Percentiles rank a stretch among this genome's conserved stretches.
Evolutionary conservation across 768 basidiomycete genomes (phyloP).

Genomic region (Aureoboletus auriporus): DNA sequence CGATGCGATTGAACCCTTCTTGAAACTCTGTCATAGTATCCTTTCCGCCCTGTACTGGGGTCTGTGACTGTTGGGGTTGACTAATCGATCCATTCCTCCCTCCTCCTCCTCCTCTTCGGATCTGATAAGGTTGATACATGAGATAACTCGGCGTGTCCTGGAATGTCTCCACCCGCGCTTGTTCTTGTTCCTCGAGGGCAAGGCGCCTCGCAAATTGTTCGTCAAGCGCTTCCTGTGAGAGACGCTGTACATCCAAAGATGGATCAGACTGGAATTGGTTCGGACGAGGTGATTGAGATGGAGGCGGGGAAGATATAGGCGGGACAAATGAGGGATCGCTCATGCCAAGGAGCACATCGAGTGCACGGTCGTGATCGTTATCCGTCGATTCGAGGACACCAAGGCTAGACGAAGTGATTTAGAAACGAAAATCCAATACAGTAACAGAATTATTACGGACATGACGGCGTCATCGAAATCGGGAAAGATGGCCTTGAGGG

Average conservation of each 20-base stretch:
- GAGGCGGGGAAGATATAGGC: slow-evolving; percentile 13
- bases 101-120: slow-evolving; percentile 9
- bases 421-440: not conserved
- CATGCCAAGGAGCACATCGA: slow-evolving; percentile 79
- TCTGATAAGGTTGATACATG: slow-evolving; percentile 24
- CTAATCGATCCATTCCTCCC: slow-evolving; percentile 7
- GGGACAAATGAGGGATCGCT: slow-evolving; percentile 74
- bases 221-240: slow-evolving; percentile 66
- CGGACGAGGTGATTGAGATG: not conserved
- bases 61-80: slow-evolving; percentile 3
- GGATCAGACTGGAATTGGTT: slow-evolving; percentile 14
- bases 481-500: slow-evolving; percentile 69
- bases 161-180: slow-evolving; percentile 17
- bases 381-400: slow-evolving; percentile 70
- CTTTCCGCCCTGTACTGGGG: slow-evolving; percentile 24
- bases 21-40: slow-evolving; percentile 66
- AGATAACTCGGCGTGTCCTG: slow-evolving; percentile 6
- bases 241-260: slow-evolving; percentile 18
- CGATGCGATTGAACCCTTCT: slow-evolving; percentile 71
- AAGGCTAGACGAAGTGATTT: slow-evolving; percentile 35
- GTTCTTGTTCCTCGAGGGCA: slow-evolving; percentile 52
- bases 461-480: slow-evolving; percentile 74
- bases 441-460: slow-evolving; percentile 34
- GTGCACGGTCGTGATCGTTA: slow-evolving; percentile 70
- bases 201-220: slow-evolving; percentile 75